Evolutionary conservation across 73 alveolate genomes (phyloP).

Genomic region (Paramecium sexaurelia): DNA sequence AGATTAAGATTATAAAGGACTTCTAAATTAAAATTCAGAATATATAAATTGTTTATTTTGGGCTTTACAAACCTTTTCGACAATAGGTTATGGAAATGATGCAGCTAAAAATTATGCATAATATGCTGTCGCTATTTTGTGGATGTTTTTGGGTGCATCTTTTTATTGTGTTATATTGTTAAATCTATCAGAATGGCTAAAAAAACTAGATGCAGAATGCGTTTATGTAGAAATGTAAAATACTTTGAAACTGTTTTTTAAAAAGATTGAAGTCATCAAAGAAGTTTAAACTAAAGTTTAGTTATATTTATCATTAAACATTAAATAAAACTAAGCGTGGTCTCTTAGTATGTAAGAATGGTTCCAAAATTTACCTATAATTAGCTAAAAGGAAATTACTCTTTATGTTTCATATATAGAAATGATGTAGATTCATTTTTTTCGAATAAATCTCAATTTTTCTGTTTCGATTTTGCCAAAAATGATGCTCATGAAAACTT

Average conservation of each 20-base stretch:
- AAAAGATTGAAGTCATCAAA: neutral
- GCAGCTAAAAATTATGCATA: slow-evolving; percentile 9
- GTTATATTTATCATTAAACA: neutral
- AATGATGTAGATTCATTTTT: slow-evolving; percentile 36
- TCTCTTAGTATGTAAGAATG: neutral
- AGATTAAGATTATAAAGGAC: neutral
- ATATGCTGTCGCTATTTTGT: neutral
- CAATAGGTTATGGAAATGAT: slow-evolving; percentile 39
- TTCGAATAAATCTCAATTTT: slow-evolving; percentile 18
- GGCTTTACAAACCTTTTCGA: slow-evolving; percentile 21
- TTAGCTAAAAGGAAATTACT: neutral
- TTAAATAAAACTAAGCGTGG: neutral
- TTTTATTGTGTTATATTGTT: neutral
- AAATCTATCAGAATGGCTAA: neutral
- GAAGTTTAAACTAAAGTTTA: neutral
- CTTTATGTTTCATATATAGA: neutral
- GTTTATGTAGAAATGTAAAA: neutral
- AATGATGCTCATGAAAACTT: neutral
- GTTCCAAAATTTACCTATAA: neutral
- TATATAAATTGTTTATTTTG: neutral
- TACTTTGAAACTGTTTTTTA: neutral
- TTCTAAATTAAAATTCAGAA: neutral
- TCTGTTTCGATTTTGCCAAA: neutral
- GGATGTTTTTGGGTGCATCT: slow-evolving; percentile 30
- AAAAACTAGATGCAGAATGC: neutral